Evolutionary conservation across 306 rosid genomes (phyloP).

Genomic region (Betula pendula): DNA sequence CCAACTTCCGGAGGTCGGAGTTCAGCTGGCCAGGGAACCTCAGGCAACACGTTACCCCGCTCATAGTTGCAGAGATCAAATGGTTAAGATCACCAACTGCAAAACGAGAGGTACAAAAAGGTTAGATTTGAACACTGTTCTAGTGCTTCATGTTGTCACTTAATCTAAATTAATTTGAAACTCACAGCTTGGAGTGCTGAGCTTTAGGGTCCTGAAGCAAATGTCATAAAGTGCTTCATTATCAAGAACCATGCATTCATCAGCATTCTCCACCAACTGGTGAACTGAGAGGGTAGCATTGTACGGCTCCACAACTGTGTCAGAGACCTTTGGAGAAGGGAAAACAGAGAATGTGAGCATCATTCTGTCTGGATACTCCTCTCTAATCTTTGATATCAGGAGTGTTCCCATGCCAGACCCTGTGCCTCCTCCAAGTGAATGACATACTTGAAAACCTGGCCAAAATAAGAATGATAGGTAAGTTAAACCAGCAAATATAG

Average conservation of each 20-base stretch:
- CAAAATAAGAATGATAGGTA: conserved; percentile 6
- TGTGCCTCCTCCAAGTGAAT: conserved; percentile 95
- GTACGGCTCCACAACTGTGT: conserved; percentile 95
- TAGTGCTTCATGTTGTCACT: not conserved
- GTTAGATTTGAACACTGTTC: not conserved
- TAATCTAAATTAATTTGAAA: not conserved
- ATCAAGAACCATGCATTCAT: conserved; percentile 97
- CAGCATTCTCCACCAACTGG: conserved; percentile 92
- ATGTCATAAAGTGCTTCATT: conserved; percentile 94
- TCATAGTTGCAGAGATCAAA: conserved; percentile 93
- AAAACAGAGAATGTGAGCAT: conserved; percentile 93
- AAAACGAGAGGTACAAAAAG: conserved; percentile 11
- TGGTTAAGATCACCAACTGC: conserved; percentile 94
- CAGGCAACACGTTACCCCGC: conserved; percentile 90
- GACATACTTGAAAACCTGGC: conserved; percentile 93
- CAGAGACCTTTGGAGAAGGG: conserved; percentile 98
- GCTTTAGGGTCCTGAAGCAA: conserved; percentile 92
- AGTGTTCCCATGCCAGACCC: conserved; percentile 97
- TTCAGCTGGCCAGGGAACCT: conserved; percentile 95
- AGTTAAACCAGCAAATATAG: conserved; percentile 6
- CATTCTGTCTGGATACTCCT: conserved; percentile 93
- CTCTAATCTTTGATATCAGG: conserved; percentile 85
- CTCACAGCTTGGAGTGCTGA: conserved; percentile 97
- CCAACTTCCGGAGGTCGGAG: conserved; percentile 85
- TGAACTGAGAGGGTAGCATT: conserved; percentile 93